A percentile compares a stretch with the other conserved stretches of the same genome.
phyloP scores from a whole-genome alignment of 2,329 filamentous ascomycete genomes.

The Aspergillus pseudoterreus region DNA sequence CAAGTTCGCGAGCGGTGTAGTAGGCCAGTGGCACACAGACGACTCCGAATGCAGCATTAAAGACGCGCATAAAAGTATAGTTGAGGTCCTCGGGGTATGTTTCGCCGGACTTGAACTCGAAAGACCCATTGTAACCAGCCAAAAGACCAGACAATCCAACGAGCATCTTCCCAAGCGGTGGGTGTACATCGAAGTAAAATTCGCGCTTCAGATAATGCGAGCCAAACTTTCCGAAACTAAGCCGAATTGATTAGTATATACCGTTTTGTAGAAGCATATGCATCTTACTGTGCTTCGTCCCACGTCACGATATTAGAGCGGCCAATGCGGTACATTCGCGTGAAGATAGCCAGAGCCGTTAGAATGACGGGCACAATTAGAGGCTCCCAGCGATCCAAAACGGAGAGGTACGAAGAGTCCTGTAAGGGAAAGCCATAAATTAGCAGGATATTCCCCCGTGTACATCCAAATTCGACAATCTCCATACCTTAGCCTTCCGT shows the following conservation, averaged over 20 bases:
- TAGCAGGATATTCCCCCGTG: background rate
- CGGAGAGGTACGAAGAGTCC: slow-evolving; percentile 34
- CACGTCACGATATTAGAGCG: slow-evolving; percentile 69
- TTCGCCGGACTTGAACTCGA: slow-evolving; percentile 99
- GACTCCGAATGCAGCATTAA: slow-evolving; percentile 93
- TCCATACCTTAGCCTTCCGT: slow-evolving; percentile 32
- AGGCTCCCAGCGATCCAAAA: slow-evolving; percentile 57
- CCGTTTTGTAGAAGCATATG: background rate
- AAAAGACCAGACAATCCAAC: slow-evolving; percentile 94
- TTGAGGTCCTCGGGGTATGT: slow-evolving; percentile 90
- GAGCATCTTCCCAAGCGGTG: slow-evolving; percentile 96
- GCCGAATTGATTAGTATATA: background rate
- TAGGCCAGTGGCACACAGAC: slow-evolving; percentile 91
- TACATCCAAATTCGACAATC: background rate
- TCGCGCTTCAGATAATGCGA: slow-evolving; percentile 99
- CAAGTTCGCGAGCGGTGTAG: slow-evolving; percentile 87
- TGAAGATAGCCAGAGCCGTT: slow-evolving; percentile 62
- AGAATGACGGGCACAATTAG: slow-evolving; percentile 62
- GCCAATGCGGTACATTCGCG: slow-evolving; percentile 65
- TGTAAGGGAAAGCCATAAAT: slow-evolving; percentile 11
- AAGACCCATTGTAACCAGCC: slow-evolving; percentile 96
- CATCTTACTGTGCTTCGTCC: slow-evolving; percentile 69
- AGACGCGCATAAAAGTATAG: slow-evolving; percentile 97
- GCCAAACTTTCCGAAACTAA: slow-evolving; percentile 72
- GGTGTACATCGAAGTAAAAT: slow-evolving; percentile 98